phyloP scores from a whole-genome alignment of 345 rosid species.

The Clausena lansium region DNA sequence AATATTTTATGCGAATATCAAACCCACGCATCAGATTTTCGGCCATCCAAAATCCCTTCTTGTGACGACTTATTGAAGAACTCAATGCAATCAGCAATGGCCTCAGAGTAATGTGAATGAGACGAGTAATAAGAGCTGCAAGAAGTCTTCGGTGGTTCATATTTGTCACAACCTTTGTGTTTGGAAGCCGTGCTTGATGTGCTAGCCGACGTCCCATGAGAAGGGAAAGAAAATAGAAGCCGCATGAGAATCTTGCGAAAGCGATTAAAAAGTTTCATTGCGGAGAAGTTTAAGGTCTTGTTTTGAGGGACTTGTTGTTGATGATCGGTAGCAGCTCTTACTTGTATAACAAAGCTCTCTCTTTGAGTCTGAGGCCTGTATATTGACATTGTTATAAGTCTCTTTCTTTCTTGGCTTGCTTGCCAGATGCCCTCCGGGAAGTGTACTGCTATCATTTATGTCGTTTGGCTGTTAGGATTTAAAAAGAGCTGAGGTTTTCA shows the following conservation, averaged over 20 bases:
- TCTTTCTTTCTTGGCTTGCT: slow-evolving; percentile 19
- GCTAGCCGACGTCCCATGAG: slow-evolving; percentile 20
- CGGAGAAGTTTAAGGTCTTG: slow-evolving; percentile 29
- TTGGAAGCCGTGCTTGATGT: slow-evolving; percentile 15
- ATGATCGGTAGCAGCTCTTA: slow-evolving; percentile 23
- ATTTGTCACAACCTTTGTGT: slow-evolving; percentile 38
- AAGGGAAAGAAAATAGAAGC: slow-evolving; percentile 53
- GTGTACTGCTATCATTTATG: slow-evolving; percentile 50
- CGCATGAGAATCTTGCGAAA: slow-evolving; percentile 67
- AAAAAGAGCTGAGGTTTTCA: slow-evolving; percentile 24
- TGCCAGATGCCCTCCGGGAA: slow-evolving; percentile 43
- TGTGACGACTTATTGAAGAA: slow-evolving; percentile 84
- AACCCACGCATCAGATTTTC: slow-evolving; percentile 45
- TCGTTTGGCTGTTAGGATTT: slow-evolving; percentile 37
- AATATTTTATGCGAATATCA: slow-evolving; percentile 15
- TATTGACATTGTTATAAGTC: slow-evolving; percentile 19
- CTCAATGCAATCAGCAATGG: slow-evolving; percentile 95
- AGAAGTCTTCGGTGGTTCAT: slow-evolving; percentile 82
- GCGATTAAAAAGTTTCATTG: slow-evolving; percentile 75
- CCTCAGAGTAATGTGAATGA: slow-evolving; percentile 73
- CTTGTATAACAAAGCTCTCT: slow-evolving; percentile 49
- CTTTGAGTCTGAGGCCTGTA: slow-evolving; percentile 25
- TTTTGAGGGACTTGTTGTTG: slow-evolving; percentile 4
- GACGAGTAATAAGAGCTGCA: slow-evolving; percentile 88
- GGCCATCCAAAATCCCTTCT: slow-evolving; percentile 40